Percentiles rank a stretch among this genome's conserved stretches.
Evolutionary conservation across 805 yeast species (phyloP).

Genomic region (Torulaspora indica): DNA sequence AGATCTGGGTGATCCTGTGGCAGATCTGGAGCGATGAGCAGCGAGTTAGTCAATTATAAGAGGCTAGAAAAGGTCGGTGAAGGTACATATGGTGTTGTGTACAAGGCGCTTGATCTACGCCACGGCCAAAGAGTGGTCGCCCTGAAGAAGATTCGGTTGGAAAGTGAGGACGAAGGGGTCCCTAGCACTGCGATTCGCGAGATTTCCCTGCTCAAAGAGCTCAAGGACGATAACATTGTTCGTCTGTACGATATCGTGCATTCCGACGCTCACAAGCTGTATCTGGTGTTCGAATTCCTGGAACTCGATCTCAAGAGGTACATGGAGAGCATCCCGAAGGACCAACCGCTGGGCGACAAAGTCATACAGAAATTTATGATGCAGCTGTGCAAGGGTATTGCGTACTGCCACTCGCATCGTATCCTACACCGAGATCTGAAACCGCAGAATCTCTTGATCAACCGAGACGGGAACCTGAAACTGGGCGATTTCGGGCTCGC

Average conservation of each 20-base stretch:
- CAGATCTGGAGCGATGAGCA: slow-evolving; percentile 46
- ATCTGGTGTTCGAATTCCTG: slow-evolving; percentile 88
- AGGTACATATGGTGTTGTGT: slow-evolving; percentile 98
- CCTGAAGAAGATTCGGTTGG: slow-evolving; percentile 87
- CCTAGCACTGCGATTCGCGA: slow-evolving; percentile 98
- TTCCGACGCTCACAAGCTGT: slow-evolving; percentile 84
- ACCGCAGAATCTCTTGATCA: slow-evolving; percentile 91
- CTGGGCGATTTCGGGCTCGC: slow-evolving; percentile 97
- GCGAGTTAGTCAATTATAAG: slow-evolving; percentile 86
- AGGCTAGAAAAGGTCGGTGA: slow-evolving; percentile 96
- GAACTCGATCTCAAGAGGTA: slow-evolving; percentile 90
- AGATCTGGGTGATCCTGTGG: not conserved
- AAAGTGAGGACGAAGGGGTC: slow-evolving; percentile 91
- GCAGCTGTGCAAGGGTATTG: slow-evolving; percentile 84
- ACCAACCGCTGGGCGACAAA: slow-evolving; percentile 82
- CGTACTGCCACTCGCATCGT: slow-evolving; percentile 57
- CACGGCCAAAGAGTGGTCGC: slow-evolving; percentile 86
- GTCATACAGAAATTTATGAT: slow-evolving; percentile 88
- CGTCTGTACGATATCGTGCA: slow-evolving; percentile 93
- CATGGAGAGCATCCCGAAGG: slow-evolving; percentile 86
- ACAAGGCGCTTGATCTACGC: slow-evolving; percentile 82
- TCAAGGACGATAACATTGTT: slow-evolving; percentile 88
- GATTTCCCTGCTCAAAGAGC: slow-evolving; percentile 90
- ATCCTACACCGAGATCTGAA: slow-evolving; percentile 75
- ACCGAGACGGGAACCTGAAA: slow-evolving; percentile 83